Base-by-base conservation (phyloP, 2,329 filamentous ascomycete species). In the Penicillium brasilianum region DNA sequence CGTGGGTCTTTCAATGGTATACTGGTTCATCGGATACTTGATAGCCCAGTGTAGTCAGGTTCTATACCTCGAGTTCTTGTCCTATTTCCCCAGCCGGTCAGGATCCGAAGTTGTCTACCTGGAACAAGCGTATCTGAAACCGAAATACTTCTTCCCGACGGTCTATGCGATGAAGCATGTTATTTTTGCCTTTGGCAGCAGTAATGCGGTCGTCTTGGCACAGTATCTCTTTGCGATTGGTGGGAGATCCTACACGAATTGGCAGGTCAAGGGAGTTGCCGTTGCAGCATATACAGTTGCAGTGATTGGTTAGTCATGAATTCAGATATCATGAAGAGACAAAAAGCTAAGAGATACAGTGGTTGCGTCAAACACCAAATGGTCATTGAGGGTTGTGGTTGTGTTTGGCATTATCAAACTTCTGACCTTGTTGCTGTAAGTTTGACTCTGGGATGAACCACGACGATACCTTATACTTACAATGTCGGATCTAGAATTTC, bases 41-140 rank as follows among this genome's bases (percentile, higher is more conserved):
- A 85, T 88, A 55, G 83, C 87, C 0, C 71, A 81, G 0, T 80
- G 84, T 2, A 83, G 83, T 1, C 80, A 89, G 3, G 77, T 81
- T 0, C 82, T 88, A 0, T 90, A 90, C 59, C 82, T 90, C 9
- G 88, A 90, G 68, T 84, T 85, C 14, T 83, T 87, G 0, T 81
- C 85, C 0, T 90, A 87, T 63, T 90, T 90, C 60, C 87, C 88
- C 0, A 89, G 84, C 68, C 84, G 88, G 8, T 88, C 85, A 1
- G 88, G 88, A 0, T 83, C 84, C 0, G 87, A 90, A 67, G 87
- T 88, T 0, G 88, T 88, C 0, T 90, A 89, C 65, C 80, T 90
- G 0, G 88, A 90, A 66, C 88, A 90, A 68, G 85, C 87, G 0
- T 91, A 84, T 63, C 87, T 87, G 0, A 81, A 86, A 1, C 88